Conservation (phyloP, 2,329 filamentous ascomycete species). For the Sphaceloma murrayae region DNA sequence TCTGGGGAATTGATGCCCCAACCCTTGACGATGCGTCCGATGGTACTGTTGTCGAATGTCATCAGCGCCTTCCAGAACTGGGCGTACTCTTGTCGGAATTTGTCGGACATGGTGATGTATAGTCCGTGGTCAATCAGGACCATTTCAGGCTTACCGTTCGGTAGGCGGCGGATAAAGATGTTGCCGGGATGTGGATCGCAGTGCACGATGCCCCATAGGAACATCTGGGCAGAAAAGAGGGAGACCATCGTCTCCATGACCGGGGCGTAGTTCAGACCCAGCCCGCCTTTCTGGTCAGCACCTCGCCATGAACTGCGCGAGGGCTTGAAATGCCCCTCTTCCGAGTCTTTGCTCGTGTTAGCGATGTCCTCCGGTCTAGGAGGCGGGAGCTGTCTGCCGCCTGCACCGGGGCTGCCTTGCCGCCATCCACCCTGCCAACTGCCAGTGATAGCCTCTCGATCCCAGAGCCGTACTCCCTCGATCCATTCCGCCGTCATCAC, state of each 20-base stretch:
- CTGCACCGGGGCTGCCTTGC: conserved; percentile 67
- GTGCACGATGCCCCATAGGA: conserved; percentile 90
- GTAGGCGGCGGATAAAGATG: conserved; percentile 83
- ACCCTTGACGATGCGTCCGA: conserved; percentile 58
- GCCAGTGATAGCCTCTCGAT: conserved; percentile 69
- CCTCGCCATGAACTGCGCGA: conserved; percentile 72
- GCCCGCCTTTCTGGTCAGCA: conserved; percentile 59
- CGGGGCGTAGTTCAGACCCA: conserved; percentile 71
- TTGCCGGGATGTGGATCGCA: conserved; percentile 97
- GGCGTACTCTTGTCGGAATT: conserved; percentile 78
- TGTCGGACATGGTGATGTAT: conserved; percentile 80
- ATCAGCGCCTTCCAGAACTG: conserved; percentile 89
- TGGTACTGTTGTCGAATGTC: conserved; percentile 81
- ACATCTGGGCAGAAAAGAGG: conserved; percentile 95
- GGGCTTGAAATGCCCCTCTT: conserved; percentile 61
- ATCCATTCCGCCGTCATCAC: conserved; percentile 97
- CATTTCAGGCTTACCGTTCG: conserved; percentile 73
- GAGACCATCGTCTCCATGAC: conserved; percentile 97
- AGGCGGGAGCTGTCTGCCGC: conserved; percentile 52
- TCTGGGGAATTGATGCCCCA: conserved; percentile 90
- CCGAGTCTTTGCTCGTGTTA: conserved; percentile 23
- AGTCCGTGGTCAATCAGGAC: conserved; percentile 96
- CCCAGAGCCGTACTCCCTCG: conserved; percentile 86
- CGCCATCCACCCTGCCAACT: conserved; percentile 71
- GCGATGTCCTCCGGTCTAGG: conserved; percentile 30